Conservation (phyloP, 306 rosid species). For the Quercus variabilis region DNA sequence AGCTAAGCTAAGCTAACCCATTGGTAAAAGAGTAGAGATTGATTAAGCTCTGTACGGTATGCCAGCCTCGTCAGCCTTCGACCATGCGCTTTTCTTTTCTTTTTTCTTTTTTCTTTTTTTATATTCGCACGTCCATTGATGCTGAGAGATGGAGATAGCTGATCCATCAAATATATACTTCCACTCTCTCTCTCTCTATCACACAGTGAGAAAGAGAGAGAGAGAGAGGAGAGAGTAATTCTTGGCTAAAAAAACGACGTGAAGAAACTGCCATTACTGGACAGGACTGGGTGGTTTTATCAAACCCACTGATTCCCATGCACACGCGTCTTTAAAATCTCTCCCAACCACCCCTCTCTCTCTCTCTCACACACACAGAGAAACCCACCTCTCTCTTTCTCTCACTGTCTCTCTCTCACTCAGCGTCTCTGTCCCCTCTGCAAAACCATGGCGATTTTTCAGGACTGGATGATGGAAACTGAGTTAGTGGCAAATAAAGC, state of each 20-base stretch:
- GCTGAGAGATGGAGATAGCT: constrained; percentile 26
- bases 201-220: neutral
- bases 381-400: constrained; percentile 10
- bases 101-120: neutral
- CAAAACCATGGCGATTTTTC: constrained; percentile 37
- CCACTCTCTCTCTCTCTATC: neutral
- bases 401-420: constrained; percentile 1
- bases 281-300: constrained; percentile 17
- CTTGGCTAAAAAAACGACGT: neutral
- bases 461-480: constrained; percentile 32
- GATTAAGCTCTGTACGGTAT: neutral
- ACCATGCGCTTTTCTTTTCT: neutral
- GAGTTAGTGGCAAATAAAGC: constrained; percentile 39
- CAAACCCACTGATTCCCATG: constrained; percentile 48
- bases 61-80: too few relatives aligned
- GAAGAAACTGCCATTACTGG: constrained; percentile 21
- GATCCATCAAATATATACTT: neutral
- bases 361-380: constrained; percentile 2
- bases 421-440: constrained; percentile 28
- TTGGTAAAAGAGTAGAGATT: neutral
- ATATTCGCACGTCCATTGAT: constrained; percentile 1
- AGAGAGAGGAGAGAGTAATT: neutral
- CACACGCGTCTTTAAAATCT: constrained; percentile 40
- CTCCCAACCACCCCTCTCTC: constrained; percentile 25
- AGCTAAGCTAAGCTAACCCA: neutral